phyloP scores from a whole-genome alignment of 345 rosid genomes.

The Gossypium mustelinum region DNA sequence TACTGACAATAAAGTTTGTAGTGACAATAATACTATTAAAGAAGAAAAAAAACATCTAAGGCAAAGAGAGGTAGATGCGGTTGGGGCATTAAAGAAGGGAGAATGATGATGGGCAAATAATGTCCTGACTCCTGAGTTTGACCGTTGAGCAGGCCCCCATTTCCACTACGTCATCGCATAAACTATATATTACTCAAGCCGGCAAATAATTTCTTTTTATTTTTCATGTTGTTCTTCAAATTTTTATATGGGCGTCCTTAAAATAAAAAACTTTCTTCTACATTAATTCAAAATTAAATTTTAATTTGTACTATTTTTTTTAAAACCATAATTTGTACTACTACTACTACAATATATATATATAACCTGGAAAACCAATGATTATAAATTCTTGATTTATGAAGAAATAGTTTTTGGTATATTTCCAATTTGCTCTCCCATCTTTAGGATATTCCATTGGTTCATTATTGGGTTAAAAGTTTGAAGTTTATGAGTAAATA shows the following conservation, averaged over 20 bases:
- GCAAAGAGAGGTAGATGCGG: background rate
- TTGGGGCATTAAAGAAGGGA: background rate
- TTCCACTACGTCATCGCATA: background rate
- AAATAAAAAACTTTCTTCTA: background rate
- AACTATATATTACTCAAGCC: background rate
- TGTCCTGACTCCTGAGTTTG: background rate
- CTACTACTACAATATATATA: background rate
- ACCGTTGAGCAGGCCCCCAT: background rate
- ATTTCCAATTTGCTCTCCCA: too few species aligned
- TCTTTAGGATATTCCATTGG: too few species aligned
- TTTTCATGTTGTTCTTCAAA: background rate
- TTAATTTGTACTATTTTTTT: too few species aligned
- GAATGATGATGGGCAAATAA: background rate
- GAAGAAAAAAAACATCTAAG: background rate
- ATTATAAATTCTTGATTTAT: background rate
- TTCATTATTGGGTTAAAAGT: too few species aligned
- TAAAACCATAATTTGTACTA: too few species aligned
- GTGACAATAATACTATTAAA: too few species aligned
- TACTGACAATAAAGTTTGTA: too few species aligned
- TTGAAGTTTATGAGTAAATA: too few species aligned
- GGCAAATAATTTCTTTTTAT: background rate
- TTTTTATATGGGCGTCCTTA: background rate
- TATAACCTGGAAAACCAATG: background rate
- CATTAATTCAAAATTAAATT: too few species aligned
- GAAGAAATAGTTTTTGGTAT: background rate